These are phyloP conservation scores for Penicillium daleae DNA, from an alignment of 495 filamentous ascomycete genomes.

Conservation along the genomic window DNA sequence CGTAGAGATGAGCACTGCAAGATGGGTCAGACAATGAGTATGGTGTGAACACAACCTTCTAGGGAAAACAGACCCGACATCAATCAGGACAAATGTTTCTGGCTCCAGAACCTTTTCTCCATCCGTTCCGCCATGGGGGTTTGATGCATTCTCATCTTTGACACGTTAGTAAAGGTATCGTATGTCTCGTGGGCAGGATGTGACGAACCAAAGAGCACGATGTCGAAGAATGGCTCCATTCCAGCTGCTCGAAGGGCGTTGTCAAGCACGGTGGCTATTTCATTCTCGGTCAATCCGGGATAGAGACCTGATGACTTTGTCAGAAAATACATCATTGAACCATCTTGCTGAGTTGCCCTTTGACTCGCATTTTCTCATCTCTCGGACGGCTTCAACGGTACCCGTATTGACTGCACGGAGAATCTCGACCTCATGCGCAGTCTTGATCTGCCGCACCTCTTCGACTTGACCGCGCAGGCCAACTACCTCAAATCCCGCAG, in stretches of 20 bases:
- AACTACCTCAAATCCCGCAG: slow-evolving; percentile 50
- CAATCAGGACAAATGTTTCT: slow-evolving; percentile 58
- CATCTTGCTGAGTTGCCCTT: not conserved
- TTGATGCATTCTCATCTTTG: slow-evolving; percentile 52
- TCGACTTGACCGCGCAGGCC: slow-evolving; percentile 53
- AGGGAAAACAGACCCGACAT: slow-evolving; percentile 51
- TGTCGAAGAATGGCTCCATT: slow-evolving; percentile 58
- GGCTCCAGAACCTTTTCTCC: slow-evolving; percentile 49
- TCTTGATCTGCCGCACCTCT: slow-evolving; percentile 56
- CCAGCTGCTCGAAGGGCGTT: slow-evolving; percentile 50
- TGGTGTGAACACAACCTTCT: not conserved
- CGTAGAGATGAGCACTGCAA: slow-evolving; percentile 53
- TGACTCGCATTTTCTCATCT: slow-evolving; percentile 52
- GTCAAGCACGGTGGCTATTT: slow-evolving; percentile 54
- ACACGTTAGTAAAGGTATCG: not conserved
- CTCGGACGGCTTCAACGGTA: slow-evolving; percentile 57
- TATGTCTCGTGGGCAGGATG: not conserved
- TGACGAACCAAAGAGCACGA: slow-evolving; percentile 52
- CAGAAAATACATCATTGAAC: not conserved
- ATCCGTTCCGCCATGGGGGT: slow-evolving; percentile 58
- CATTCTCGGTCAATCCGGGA: slow-evolving; percentile 53
- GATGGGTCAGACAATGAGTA: slow-evolving; percentile 14
- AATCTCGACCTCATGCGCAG: slow-evolving; percentile 51
- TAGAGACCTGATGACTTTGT: slow-evolving; percentile 36
- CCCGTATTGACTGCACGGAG: slow-evolving; percentile 60